Base-by-base conservation (phyloP, 2,329 filamentous ascomycete genomes). In the Colletotrichum camelliae region DNA sequence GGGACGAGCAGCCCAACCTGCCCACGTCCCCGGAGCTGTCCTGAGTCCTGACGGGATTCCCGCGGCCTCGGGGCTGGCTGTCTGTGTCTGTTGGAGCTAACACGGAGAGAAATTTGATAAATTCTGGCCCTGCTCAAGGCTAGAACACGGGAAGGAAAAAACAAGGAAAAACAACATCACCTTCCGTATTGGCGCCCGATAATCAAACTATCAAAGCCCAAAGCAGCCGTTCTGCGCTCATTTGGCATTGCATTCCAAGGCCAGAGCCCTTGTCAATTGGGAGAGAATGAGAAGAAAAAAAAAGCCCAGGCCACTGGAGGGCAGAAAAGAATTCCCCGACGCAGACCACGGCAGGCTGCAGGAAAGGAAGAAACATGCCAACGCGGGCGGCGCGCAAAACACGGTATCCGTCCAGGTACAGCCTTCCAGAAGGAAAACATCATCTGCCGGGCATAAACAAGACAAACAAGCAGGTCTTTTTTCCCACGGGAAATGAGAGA, bases 141-240 rank as follows among this genome's bases (percentile, higher is more conserved):
- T 43, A 35, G 66, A 43, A 68, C 37, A 66, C 6, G 24, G 24
- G 55, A 12, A 35, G n/a, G 21, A 35, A 57, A 52, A 67, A 31
- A 57, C 29, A 43, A 58, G 37, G 52, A 58, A 37, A 43, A 52
- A 68, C 15, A 64, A 73, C 16, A 68, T 18, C 27, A 27, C 24
- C 33, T n/a, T 24, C 55, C 35, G 27, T 57, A 29, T 73, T 75
- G 73, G 48, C 70, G 73, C 73, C 73, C 70, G 43, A 75, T 37
- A 75, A 75, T 75, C 64, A 73, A 73, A 75, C 57, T 21, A 24
- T 29, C 31, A 33, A 67, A 33, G 73, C 64, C 73, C 70, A 72
- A 73, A 68, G 37, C 33, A 48, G 29, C 62, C 43, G 2, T 52
- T 52, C 31, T 27, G 2, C 33, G 58, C 37, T 55, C 68, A 72